Conservation (phyloP, 73 alveolate genomes). For the Urostyla sp. region DNA sequence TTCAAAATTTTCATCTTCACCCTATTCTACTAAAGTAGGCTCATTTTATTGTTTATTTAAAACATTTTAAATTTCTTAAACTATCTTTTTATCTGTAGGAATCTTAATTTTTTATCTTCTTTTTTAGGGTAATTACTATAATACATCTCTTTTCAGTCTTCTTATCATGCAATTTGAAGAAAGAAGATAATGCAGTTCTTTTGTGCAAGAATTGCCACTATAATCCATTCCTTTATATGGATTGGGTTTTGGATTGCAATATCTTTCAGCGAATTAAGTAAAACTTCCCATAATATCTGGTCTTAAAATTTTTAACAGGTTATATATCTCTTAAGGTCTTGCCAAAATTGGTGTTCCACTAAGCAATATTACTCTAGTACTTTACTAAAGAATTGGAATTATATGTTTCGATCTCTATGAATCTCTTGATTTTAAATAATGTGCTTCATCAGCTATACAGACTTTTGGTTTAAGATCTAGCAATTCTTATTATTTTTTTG, state of each 20-base stretch:
- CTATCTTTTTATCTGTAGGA: conserved; percentile 67
- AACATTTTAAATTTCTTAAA: conserved; percentile 61
- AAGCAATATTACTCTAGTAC: conserved; percentile 86
- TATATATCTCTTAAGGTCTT: conserved; percentile 92
- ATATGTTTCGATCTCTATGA: conserved; percentile 83
- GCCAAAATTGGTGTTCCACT: conserved; percentile 96
- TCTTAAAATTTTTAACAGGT: conserved; percentile 76
- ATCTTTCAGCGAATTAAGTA: conserved; percentile 80
- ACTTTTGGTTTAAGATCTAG: conserved; percentile 69
- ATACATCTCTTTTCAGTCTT: conserved; percentile 83
- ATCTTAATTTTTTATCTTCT: conserved; percentile 87
- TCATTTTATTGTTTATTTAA: background rate
- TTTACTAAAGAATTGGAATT: conserved; percentile 80
- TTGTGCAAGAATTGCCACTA: conserved; percentile 88
- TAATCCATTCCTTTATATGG: conserved; percentile 82
- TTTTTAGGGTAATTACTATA: conserved; percentile 91
- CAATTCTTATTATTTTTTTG: conserved; percentile 65
- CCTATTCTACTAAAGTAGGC: background rate
- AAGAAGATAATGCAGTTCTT: conserved; percentile 88
- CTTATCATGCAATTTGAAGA: conserved; percentile 75
- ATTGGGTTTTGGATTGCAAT: conserved; percentile 90
- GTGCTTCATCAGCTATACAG: conserved; percentile 95
- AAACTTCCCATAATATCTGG: conserved; percentile 82
- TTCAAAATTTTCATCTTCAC: background rate
- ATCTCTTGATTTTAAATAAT: conserved; percentile 83